Conservation (phyloP, 306 rosid species). For the Dryas drummondii region DNA sequence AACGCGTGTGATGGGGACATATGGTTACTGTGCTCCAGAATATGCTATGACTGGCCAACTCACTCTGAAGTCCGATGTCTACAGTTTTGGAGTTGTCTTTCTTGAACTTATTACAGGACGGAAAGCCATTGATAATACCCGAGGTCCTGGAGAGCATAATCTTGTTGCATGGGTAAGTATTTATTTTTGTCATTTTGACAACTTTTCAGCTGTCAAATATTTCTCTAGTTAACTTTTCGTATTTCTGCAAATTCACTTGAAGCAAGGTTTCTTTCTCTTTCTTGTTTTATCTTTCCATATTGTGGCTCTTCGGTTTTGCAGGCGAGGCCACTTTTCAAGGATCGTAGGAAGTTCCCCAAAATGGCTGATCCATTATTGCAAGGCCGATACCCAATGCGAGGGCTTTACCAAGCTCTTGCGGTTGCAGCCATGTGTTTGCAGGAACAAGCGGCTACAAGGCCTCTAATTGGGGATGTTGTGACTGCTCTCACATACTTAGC, state of each 20-base stretch:
- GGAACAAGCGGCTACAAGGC: conserved; percentile 71
- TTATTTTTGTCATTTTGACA: conserved; percentile 2
- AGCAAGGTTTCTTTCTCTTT: conserved; percentile 3
- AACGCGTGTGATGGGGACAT: conserved; percentile 77
- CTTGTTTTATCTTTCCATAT: neutral
- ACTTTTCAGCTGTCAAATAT: neutral
- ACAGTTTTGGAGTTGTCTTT: conserved; percentile 81
- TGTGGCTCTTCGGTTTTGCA: conserved; percentile 29
- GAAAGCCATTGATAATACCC: conserved; percentile 63
- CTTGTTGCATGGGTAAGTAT: conserved; percentile 83
- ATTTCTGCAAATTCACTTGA: conserved; percentile 13
- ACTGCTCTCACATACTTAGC: conserved; percentile 74
- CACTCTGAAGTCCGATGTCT: conserved; percentile 74
- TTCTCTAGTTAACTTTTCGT: neutral
- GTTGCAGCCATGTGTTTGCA: conserved; percentile 92
- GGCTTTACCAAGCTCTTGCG: conserved; percentile 75
- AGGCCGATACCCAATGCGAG: conserved; percentile 65
- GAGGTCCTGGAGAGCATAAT: conserved; percentile 56
- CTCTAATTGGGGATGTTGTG: conserved; percentile 78
- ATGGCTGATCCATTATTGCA: conserved; percentile 80
- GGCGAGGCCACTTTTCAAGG: conserved; percentile 73
- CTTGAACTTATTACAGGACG: conserved; percentile 85
- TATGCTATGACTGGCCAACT: conserved; percentile 81
- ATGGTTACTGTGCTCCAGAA: conserved; percentile 90
- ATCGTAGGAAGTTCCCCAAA: conserved; percentile 60